A percentile compares a stretch with the other conserved stretches of the same genome.
Evolutionary conservation across 202 grass and related monocot species (phyloP).

Genomic region (Schoenoplectus triqueter): DNA sequence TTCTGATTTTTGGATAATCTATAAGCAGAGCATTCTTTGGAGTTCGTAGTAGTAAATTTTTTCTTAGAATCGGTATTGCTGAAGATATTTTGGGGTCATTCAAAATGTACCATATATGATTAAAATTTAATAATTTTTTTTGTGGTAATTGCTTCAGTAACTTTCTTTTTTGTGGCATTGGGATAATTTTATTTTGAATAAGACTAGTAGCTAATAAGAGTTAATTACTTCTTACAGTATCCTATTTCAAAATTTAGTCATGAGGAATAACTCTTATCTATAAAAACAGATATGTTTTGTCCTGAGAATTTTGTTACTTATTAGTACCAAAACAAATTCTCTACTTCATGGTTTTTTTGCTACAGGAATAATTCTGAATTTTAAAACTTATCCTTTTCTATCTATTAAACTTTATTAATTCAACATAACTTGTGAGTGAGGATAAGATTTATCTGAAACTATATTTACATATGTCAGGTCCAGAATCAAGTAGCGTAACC

Average conservation of each 20-base stretch:
- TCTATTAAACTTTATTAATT: background rate
- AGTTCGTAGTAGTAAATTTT: background rate
- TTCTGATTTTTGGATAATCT: background rate
- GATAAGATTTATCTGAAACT: background rate
- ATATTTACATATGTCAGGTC: background rate
- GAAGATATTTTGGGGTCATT: background rate
- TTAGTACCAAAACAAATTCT: background rate
- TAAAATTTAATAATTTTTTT: background rate
- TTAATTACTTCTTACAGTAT: background rate
- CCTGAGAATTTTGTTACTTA: background rate
- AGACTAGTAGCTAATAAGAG: background rate
- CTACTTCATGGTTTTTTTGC: background rate
- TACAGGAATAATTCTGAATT: background rate
- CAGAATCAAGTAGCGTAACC: background rate
- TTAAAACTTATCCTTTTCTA: constrained; percentile 10
- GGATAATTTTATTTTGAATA: background rate
- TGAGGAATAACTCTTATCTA: background rate
- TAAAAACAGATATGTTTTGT: background rate
- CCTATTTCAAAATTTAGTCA: background rate
- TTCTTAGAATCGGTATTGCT: background rate
- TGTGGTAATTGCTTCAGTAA: background rate
- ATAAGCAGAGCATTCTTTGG: background rate
- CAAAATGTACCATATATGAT: background rate
- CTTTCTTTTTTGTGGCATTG: no score
- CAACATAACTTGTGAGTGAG: background rate